phyloP scores from a whole-genome alignment of 208 protist species.

The Trypanosoma avium region DNA sequence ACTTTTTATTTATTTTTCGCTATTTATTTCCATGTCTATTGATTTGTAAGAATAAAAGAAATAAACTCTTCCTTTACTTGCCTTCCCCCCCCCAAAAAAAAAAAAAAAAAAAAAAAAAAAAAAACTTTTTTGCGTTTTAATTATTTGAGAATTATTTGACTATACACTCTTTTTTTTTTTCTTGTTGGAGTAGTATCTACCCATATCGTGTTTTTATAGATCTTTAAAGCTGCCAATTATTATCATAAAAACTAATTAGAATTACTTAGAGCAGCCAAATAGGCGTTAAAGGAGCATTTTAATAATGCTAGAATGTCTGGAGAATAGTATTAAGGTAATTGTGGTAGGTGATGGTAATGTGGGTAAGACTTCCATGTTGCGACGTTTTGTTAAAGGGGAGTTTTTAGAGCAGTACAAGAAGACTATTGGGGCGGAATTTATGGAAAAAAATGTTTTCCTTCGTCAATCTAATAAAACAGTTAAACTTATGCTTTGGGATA shows the following conservation, averaged over 20 bases:
- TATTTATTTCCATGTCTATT: too few species aligned
- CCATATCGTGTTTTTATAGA: too few species aligned
- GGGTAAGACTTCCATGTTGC: slow-evolving; percentile 94
- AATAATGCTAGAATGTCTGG: slow-evolving; percentile 42
- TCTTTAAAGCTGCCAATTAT: too few species aligned
- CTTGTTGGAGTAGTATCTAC: too few species aligned
- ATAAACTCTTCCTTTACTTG: too few species aligned
- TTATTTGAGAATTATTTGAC: too few species aligned
- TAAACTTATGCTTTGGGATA: slow-evolving; percentile 95
- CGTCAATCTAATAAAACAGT: slow-evolving; percentile 56
- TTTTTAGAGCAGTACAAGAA: slow-evolving; percentile 93
- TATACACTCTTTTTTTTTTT: too few species aligned
- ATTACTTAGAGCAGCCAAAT: background rate
- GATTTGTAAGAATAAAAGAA: too few species aligned
- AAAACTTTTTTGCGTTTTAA: too few species aligned
- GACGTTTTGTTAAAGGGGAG: slow-evolving; percentile 87
- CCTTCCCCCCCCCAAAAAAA: too few species aligned
- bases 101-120: too few species aligned
- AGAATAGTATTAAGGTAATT: slow-evolving; percentile 93
- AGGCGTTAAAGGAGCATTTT: background rate
- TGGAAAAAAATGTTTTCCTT: slow-evolving; percentile 91
- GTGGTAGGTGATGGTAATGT: slow-evolving; percentile 94
- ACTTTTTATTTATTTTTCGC: too few species aligned
- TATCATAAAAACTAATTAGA: background rate
- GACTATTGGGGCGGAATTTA: slow-evolving; percentile 91